These are phyloP conservation scores for Oryza rufipogon DNA, from an alignment of 176 grass and related monocot genomes.

Conservation along the genomic window DNA sequence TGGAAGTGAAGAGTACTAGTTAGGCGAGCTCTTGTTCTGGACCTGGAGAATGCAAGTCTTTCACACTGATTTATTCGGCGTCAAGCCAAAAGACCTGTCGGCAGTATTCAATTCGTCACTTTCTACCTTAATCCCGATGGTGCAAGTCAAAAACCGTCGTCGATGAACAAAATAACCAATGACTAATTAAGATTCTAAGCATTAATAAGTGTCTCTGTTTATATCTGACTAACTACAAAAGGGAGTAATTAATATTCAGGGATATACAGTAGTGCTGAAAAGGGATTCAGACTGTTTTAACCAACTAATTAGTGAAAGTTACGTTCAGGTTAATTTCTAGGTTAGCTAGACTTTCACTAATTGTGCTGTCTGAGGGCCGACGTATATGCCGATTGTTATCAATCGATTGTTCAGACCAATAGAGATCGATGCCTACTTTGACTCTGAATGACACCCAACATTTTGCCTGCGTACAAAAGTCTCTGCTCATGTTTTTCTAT, in stretches of 20 bases:
- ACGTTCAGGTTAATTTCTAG: background rate
- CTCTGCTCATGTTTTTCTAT: background rate
- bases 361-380: background rate
- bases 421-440: background rate
- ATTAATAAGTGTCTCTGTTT: background rate
- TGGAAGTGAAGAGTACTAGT: background rate
- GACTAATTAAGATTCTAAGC: background rate
- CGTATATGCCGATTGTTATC: background rate
- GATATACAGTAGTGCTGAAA: background rate
- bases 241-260: background rate
- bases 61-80: background rate
- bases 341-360: background rate
- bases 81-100: background rate
- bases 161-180: background rate
- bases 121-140: background rate
- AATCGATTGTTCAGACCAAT: background rate
- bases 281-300: background rate
- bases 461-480: background rate
- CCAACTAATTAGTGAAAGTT: background rate
- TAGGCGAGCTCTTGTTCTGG: background rate
- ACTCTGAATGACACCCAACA: background rate
- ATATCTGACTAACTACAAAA: background rate
- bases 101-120: background rate
- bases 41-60: background rate
- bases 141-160: background rate